A percentile compares a stretch with the other conserved stretches of the same genome.
Conservation (phyloP, 176 grass and related monocot species). For the Avena eriantha region DNA sequence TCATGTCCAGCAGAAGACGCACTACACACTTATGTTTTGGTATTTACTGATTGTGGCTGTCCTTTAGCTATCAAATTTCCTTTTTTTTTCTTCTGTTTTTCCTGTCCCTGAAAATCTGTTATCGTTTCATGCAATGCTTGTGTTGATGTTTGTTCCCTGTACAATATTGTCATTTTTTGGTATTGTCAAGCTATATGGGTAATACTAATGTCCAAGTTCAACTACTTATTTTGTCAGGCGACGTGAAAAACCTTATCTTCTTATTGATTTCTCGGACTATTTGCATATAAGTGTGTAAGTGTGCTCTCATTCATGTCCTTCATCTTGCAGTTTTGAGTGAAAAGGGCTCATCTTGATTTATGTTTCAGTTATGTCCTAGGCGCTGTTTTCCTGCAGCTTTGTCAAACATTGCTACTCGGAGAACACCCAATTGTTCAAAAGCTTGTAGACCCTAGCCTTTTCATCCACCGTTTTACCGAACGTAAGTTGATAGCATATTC, state of each 20-base stretch:
- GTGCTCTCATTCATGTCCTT: not conserved
- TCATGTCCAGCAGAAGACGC: not conserved
- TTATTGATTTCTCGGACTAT: slow-evolving; percentile 92
- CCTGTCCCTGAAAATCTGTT: not conserved
- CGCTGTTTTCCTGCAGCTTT: slow-evolving; percentile 92
- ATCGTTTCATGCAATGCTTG: not conserved
- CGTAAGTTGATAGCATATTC: slow-evolving; percentile 58
- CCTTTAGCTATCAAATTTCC: not conserved
- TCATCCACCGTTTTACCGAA: slow-evolving; percentile 94
- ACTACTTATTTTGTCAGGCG: slow-evolving; percentile 60
- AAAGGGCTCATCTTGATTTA: slow-evolving; percentile 43
- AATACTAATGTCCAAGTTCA: slow-evolving; percentile 31
- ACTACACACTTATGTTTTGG: slow-evolving; percentile 20
- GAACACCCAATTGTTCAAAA: slow-evolving; percentile 89
- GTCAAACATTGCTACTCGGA: slow-evolving; percentile 66
- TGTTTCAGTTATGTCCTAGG: slow-evolving; percentile 92
- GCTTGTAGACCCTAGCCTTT: slow-evolving; percentile 92
- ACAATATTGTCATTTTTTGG: not conserved
- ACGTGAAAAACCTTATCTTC: slow-evolving; percentile 84
- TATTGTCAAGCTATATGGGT: not conserved
- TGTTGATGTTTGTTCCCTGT: slow-evolving; percentile 13
- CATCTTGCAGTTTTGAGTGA: slow-evolving; percentile 32
- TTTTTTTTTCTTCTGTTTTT: not conserved
- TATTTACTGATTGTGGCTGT: not conserved
- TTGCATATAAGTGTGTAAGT: slow-evolving; percentile 90